Evolutionary conservation across 2,329 filamentous ascomycete genomes (phyloP).

Genomic region (Fusarium sp.): DNA sequence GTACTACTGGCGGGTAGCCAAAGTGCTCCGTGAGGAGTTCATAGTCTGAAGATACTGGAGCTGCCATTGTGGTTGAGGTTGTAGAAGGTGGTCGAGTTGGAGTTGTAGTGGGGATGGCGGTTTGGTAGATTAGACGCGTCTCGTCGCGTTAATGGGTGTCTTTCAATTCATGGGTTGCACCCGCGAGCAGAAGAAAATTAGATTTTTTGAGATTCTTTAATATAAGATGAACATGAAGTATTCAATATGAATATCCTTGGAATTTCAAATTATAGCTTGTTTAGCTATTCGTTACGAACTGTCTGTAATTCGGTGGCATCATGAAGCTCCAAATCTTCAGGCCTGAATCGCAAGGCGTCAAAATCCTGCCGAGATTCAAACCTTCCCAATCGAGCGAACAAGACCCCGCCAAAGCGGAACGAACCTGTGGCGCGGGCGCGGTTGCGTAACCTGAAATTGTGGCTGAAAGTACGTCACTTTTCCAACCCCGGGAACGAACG

Average conservation of each 20-base stretch:
- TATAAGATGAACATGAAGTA: neutral
- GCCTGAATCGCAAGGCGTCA: constrained; percentile 36
- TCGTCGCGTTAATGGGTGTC: constrained; percentile 21
- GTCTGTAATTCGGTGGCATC: neutral
- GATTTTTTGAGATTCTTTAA: neutral
- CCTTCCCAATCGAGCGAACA: neutral
- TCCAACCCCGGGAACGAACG: neutral
- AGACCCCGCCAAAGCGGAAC: constrained; percentile 24
- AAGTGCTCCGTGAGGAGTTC: constrained; percentile 93
- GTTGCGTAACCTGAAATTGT: constrained; percentile 2
- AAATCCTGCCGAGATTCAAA: neutral
- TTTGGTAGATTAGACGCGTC: constrained; percentile 27
- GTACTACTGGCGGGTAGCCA: constrained; percentile 88
- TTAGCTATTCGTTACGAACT: neutral
- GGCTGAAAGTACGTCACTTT: constrained; percentile 34
- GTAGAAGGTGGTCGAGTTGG: constrained; percentile 13
- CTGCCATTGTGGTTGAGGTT: constrained; percentile 42
- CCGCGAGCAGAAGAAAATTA: neutral
- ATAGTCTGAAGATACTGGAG: constrained; percentile 57
- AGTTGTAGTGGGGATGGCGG: constrained; percentile 8
- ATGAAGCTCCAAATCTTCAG: neutral
- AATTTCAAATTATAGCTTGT: neutral
- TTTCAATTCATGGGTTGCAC: constrained; percentile 8
- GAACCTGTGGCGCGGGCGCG: constrained; percentile 21
- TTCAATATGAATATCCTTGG: neutral